These are phyloP conservation scores for Penicillium atrosanguineum DNA, from an alignment of 495 filamentous ascomycete species.

Conservation along the genomic window DNA sequence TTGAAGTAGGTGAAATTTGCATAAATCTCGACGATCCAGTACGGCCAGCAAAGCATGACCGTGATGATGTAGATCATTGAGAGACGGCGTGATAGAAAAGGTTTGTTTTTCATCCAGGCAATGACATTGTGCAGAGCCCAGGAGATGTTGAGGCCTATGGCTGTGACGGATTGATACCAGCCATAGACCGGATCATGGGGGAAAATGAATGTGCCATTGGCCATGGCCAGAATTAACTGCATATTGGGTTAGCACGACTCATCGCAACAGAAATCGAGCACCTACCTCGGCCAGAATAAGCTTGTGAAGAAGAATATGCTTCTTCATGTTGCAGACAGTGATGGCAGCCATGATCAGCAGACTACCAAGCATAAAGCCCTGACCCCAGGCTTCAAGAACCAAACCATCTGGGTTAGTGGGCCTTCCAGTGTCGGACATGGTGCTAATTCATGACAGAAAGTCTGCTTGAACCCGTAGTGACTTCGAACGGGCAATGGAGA, in stretches of 20 bases:
- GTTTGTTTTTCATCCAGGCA: slow-evolving; percentile 49
- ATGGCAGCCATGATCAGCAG: slow-evolving; percentile 46
- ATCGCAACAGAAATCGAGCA: background rate
- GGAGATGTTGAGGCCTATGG: slow-evolving; percentile 44
- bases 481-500: background rate
- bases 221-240: slow-evolving; percentile 35
- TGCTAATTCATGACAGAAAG: slow-evolving; percentile 1
- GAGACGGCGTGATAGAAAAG: slow-evolving; percentile 36
- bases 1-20: slow-evolving; percentile 50
- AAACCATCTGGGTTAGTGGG: slow-evolving; percentile 35
- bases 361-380: slow-evolving; percentile 48
- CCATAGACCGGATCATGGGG: slow-evolving; percentile 40
- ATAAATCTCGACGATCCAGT: slow-evolving; percentile 49
- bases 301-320: slow-evolving; percentile 42
- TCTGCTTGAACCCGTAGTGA: background rate
- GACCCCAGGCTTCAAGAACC: slow-evolving; percentile 48
- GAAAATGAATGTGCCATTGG: slow-evolving; percentile 48
- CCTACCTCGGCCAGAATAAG: slow-evolving; percentile 45
- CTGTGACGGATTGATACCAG: slow-evolving; percentile 47
- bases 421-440: slow-evolving; percentile 20
- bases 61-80: slow-evolving; percentile 41
- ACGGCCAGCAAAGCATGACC: slow-evolving; percentile 39
- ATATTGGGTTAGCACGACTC: background rate
- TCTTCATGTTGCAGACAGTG: slow-evolving; percentile 44
- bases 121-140: slow-evolving; percentile 50